Evolutionary conservation across 2,329 filamentous ascomycete genomes (phyloP), one percentile per base, ranked within the genome.

Genomic region (Calonectria leucothoes): DNA sequence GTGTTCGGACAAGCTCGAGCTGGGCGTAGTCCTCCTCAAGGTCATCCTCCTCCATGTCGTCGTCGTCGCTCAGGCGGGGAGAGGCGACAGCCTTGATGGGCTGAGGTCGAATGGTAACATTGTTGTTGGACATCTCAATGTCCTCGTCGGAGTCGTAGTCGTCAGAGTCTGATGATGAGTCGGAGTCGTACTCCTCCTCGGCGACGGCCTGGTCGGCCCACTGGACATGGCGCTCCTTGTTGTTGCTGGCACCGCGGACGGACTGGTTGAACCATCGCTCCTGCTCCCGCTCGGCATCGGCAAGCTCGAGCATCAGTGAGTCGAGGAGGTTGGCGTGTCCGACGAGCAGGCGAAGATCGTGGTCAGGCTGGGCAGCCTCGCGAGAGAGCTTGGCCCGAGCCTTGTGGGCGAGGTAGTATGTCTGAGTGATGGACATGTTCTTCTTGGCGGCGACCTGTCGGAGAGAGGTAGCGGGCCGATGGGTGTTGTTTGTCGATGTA

Each of bases 311-410:
- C 97, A 98, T 98, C 83, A 99, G 89, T 49, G 93, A 93, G 88
- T 99, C 97, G 85, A 99, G 94, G 61, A 98, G 93, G 90, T 98
- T 99, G 88, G 97, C 97, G 87, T 99, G 97, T 82, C 96, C 97
- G 81, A 99, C 97, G 74, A 99, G 94, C 57, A 97, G 92, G 83
- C 96, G 93, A 76, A 99, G 94, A 89, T 98, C 93, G 90, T 98
- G 97, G 84, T 98, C 96, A 81, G 95, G 89, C 82, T 94, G 93
- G 86, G 93, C 92, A 88, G 97, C 97, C 88, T 98, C 96, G 77
- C 91, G 91, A 78, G 95, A 95, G 83, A 99, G 95, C 95, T 99
- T 99, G 81, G 93, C 94, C 85, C 97, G 93, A 84, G 97, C 97
- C 87, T 96, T 96, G 90, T 98, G 96, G 84, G 97, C 97, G 82